Evolutionary conservation across 2,329 filamentous ascomycete genomes (phyloP), one percentile per base, ranked within the genome.

Genomic region (Arthrobotrys sinensis): DNA sequence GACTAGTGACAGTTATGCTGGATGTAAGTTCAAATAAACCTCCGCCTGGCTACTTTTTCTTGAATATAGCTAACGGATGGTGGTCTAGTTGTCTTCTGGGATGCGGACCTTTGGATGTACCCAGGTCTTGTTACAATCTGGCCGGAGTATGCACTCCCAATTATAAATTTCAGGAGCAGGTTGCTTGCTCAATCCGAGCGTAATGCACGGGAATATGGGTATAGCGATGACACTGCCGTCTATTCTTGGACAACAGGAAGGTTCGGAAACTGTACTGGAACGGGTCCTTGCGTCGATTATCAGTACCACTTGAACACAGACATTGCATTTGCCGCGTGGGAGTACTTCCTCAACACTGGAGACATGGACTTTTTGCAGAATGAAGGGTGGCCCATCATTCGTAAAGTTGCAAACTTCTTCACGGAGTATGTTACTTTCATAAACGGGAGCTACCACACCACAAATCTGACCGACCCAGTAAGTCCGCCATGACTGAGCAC

Each of bases 401-500:
- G 81, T 16, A 81, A 80, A 14, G 69, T 82, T 45, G 78, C 81
- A 12, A 80, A 82, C 24, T 81, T 82, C 71, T 80, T 82, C 48
- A 83, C 83, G 34, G 82, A 83, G 50, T 84, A 82, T 2, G 82
- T 83, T 3, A 83, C 82, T 80, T 83, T 84, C 43, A 79, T 83
- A n/a, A 80, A 83, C 64, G 84, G 83, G 0, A 85, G 91, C 8
- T 88, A 90, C 75, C 90, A 91, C 0, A 87, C 93, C 32, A 90
- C 88, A 84, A 91, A 93, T 80, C 90, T 91, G 84, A 93, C 91
- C 0, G 91, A 93, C 83, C 91, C 91, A 1, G 88, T 90, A 84
- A 81, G 85, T 83, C 11, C n/a, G 1, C 10, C 16, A n/a, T 2
- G 4, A n/a, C 24, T 10, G 19, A 21, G 19, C 16, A 24, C 45